Evolutionary conservation across 106 monocot genomes (phyloP), one percentile per base, ranked within the genome.

Genomic region (Dioscorea alata): DNA sequence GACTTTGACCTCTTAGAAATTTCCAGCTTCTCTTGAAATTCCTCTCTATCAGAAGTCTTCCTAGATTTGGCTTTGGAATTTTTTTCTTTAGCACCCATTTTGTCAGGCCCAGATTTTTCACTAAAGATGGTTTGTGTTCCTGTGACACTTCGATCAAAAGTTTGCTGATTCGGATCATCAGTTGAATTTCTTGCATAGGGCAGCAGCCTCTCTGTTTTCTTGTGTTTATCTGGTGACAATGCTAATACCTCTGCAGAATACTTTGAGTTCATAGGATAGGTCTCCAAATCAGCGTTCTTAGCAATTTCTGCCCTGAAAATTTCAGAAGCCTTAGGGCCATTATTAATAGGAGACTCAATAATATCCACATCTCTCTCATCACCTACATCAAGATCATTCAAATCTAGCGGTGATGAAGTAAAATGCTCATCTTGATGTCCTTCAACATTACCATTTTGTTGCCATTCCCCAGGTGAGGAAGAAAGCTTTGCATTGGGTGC

Each of bases 1-100:
- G 35, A 48, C 68, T 77, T 85, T 32, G 74, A 59, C 69, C 42
- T 86, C 72, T 86, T 88, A 19, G 48, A 61, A 81, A 35, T 75
- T 74, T 67, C 72, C 49, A 52, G 33, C 53, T 80, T 81, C 69
- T 80, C 85, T 34, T 68, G 65, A 22, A 72, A 61, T 23, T 49
- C 67, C 23, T 77, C 75, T 61, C 64, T 33, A 42, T 56, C 67
- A 35, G 66, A 73, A 69, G 49, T 33, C 48, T 82, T 78, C 81
- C 83, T 81, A 22, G 61, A 63, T 48, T 73, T 87, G 5, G 33
- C 13, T 69, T 90, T 87, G 1, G 67, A 13, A 56, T 14, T 51
- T 69, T 12, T 82, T 74, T 80, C 75, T 12, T n/a, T 19, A 56
- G 18, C 19, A 2, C 64, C 75, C 25, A 23, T 24, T 67, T 70